Percentiles rank a stretch among this genome's conserved stretches.
Conservation (phyloP, 768 basidiomycete species). For the Pleurotus eryngii region DNA sequence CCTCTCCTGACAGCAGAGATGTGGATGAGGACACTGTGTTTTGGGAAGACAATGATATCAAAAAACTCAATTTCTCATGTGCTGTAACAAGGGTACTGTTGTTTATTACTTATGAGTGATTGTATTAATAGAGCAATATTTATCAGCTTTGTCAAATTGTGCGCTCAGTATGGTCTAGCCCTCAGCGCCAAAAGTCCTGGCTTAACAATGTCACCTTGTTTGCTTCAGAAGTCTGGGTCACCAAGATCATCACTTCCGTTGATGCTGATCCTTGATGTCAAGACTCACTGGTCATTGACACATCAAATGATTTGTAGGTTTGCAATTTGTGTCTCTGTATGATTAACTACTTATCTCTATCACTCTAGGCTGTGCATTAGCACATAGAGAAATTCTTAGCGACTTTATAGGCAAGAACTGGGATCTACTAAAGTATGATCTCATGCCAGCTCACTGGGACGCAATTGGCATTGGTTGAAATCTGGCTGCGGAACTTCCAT, state of each 20-base stretch:
- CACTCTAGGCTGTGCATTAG: not conserved
- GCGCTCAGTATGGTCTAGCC: slow-evolving; percentile 10
- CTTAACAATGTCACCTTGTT: not conserved
- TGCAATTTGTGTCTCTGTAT: not conserved
- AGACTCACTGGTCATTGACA: slow-evolving; percentile 26
- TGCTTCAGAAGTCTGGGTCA: not conserved
- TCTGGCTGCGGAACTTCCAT: slow-evolving; percentile 15
- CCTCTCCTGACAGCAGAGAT: slow-evolving; percentile 8
- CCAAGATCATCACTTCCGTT: slow-evolving; percentile 5
- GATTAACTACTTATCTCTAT: not conserved
- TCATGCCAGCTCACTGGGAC: too few species aligned
- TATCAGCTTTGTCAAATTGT: slow-evolving; percentile 17
- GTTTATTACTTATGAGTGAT: too few species aligned
- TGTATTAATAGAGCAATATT: too few species aligned
- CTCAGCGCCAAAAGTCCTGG: slow-evolving; percentile 12
- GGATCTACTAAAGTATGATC: too few species aligned
- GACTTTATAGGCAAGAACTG: not conserved
- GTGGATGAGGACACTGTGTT: slow-evolving; percentile 9
- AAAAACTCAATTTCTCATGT: too few species aligned
- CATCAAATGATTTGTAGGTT: slow-evolving; percentile 27
- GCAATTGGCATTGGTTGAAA: too few species aligned
- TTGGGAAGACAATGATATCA: slow-evolving; percentile 8
- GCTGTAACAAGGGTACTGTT: too few species aligned
- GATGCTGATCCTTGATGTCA: slow-evolving; percentile 28
- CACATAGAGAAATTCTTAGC: not conserved